phyloP scores from a whole-genome alignment of 371 early-diverging fungal species.

The Actinomortierella ambigua region DNA sequence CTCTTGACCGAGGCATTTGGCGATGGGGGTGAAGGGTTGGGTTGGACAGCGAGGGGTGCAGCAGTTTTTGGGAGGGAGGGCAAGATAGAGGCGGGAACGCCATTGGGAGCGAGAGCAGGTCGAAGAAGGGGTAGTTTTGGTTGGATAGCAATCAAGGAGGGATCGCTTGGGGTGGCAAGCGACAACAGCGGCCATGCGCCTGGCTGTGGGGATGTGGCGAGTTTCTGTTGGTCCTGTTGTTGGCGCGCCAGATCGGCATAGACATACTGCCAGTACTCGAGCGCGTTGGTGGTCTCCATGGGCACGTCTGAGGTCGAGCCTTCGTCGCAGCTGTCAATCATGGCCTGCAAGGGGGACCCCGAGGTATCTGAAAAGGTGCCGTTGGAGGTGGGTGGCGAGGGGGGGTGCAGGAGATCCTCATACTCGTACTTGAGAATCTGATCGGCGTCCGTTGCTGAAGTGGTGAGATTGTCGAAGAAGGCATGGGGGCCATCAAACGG shows the following conservation, averaged over 20 bases:
- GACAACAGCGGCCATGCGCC: conserved; percentile 30
- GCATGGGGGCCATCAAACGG: conserved; percentile 16
- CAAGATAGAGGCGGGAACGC: conserved; percentile 1
- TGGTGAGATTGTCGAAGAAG: conserved; percentile 24
- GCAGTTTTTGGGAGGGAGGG: background rate
- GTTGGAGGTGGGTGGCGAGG: conserved; percentile 41
- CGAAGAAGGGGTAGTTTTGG: conserved; percentile 1
- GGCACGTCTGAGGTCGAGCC: conserved; percentile 35
- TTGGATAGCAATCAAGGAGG: conserved; percentile 13
- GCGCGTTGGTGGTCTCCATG: conserved; percentile 29
- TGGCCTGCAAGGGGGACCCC: conserved; percentile 36
- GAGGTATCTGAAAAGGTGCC: conserved; percentile 44
- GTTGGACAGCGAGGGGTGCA: background rate
- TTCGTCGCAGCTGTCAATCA: conserved; percentile 40
- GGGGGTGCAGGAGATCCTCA: conserved; percentile 36
- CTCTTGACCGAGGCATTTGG: too few species aligned
- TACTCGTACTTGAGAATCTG: conserved; percentile 20
- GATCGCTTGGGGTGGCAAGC: conserved; percentile 7
- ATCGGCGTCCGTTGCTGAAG: background rate
- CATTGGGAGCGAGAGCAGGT: conserved; percentile 11
- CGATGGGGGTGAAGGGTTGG: background rate
- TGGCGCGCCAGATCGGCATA: conserved; percentile 29
- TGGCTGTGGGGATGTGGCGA: conserved; percentile 12
- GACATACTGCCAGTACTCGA: conserved; percentile 43
- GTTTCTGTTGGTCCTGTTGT: conserved; percentile 24